Conservation (phyloP, 768 basidiomycete species). For the Dictyophora rubrovolvata region DNA sequence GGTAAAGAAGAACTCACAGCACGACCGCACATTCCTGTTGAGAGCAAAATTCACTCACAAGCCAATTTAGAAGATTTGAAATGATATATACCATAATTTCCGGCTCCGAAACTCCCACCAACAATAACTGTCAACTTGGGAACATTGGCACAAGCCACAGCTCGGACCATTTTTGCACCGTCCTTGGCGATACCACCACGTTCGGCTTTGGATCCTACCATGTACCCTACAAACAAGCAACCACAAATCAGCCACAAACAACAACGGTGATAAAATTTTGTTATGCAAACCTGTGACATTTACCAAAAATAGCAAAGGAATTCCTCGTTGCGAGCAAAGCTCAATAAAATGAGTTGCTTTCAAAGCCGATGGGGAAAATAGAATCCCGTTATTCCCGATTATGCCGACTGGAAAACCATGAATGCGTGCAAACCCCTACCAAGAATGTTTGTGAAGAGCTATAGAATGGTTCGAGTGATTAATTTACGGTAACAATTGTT, state of each 20-base stretch:
- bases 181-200: conserved; percentile 92
- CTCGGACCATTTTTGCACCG: conserved; percentile 94
- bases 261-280: neutral
- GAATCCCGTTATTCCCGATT: conserved; percentile 88
- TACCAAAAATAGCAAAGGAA: conserved; percentile 86
- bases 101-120: conserved; percentile 90
- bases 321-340: conserved; percentile 82
- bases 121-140: conserved; percentile 91
- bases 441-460: neutral
- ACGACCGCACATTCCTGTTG: conserved; percentile 79
- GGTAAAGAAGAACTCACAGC: conserved; percentile 47
- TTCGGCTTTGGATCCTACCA: conserved; percentile 96
- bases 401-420: conserved; percentile 89
- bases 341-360: conserved; percentile 96
- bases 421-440: conserved; percentile 76
- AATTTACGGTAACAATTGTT: conserved; percentile 74
- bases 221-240: conserved; percentile 49
- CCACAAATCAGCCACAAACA: neutral
- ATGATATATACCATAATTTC: conserved; percentile 69
- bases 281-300: conserved; percentile 69
- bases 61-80: conserved; percentile 2
- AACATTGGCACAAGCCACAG: conserved; percentile 87
- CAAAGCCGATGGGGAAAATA: conserved; percentile 87
- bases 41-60: conserved; percentile 11
- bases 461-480: neutral